A percentile compares a stretch with the other conserved stretches of the same genome.
Conservation (phyloP, 495 filamentous ascomycete species). For the Tuber indicum region DNA sequence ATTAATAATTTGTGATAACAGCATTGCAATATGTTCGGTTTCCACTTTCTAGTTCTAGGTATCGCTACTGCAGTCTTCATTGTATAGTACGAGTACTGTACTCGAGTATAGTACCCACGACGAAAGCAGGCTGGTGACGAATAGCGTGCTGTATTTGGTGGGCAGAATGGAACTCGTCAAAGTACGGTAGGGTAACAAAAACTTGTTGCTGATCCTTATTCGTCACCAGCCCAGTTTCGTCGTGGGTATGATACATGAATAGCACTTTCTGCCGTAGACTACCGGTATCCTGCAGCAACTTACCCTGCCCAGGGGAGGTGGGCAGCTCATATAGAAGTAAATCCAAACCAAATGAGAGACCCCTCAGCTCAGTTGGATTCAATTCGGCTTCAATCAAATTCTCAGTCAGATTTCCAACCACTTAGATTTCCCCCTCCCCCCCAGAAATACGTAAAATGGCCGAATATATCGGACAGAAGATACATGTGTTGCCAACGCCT, state of each 20-base stretch:
- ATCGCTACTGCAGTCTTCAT: not conserved
- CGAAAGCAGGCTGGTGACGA: no score
- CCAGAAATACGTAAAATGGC: constrained; percentile 9
- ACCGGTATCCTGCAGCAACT: not conserved
- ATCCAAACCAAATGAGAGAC: not conserved
- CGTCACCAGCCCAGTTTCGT: no score
- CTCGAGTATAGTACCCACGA: no score
- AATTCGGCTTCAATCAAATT: not conserved
- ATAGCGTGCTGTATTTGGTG: no score
- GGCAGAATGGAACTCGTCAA: no score
- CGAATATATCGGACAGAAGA: constrained; percentile 56
- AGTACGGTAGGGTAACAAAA: no score
- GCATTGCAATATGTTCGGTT: not conserved
- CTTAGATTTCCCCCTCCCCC: not conserved
- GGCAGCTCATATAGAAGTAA: not conserved
- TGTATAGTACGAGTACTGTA: no score
- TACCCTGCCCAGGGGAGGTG: not conserved
- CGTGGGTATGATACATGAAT: not conserved
- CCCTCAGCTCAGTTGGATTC: not conserved
- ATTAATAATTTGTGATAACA: not conserved
- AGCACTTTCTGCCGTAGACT: not conserved
- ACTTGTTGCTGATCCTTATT: no score
- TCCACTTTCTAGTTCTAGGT: constrained; percentile 1
- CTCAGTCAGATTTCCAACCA: not conserved
- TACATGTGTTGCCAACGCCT: constrained; percentile 59